Base-by-base conservation (phyloP, 2,329 filamentous ascomycete species). In the Fusarium concolor region DNA sequence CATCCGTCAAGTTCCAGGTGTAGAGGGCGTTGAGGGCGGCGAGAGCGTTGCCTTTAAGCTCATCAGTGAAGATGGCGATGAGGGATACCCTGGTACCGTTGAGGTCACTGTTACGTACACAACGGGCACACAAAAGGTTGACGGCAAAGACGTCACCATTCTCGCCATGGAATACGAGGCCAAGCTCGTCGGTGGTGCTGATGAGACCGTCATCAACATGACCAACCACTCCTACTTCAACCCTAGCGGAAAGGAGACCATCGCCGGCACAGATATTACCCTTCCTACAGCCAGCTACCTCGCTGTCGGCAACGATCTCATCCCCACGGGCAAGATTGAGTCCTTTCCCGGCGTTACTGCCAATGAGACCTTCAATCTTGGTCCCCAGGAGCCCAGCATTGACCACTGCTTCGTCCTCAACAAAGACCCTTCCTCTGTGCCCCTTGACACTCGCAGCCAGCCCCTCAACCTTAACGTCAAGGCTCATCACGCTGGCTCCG, bases 151-250 rank as follows among this genome's bases (percentile, higher is more conserved):
- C 65, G 89, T 90, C 67, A 89, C 87, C 2, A 87, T 96, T 20
- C 80, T 98, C 58, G 90, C 90, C 57, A 92, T 96, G 49, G 96
- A 98, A 79, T 98, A 96, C 77, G 92, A 97, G 83, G 94, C 92
- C 20, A 89, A 93, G 78, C 84, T 98, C 45, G 85, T 93, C 5
- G 90, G 87, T 5, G 90, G 91, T 49, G 90, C 90, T 14, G 89
- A 94, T n/a, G 95, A 97, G 85, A 98, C 95, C 0, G 90, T 90
- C 41, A 87, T 98, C 77, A 96, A 94, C 80, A 87, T 98, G 81
- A 98, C 96, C 49, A 99, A 98, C 82, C 95, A 99, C 83, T 96
- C 93, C 38, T 91, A 91, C 82, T 91, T 91, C 79, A 90, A 91
- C 79, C 84, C 90, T 33, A 81, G 83, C 5, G 84, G 84, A 71